Evolutionary conservation across 306 rosid genomes (phyloP).

Genomic region (Crotalaria pallida): DNA sequence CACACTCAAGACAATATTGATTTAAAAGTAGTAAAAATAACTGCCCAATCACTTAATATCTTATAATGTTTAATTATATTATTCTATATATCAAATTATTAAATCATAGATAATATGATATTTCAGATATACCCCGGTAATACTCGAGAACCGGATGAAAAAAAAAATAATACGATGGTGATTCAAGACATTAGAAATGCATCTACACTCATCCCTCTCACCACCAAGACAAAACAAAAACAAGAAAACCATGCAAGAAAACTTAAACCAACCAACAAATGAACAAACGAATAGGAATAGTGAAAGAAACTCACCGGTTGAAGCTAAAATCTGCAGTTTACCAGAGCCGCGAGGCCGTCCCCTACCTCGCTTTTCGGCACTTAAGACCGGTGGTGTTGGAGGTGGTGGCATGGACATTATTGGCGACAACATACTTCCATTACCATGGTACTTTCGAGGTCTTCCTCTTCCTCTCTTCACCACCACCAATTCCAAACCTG

Average conservation of each 20-base stretch:
- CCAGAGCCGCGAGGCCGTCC: slow-evolving; percentile 64
- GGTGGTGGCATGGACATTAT: background rate
- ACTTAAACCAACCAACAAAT: background rate
- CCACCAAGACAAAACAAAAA: background rate
- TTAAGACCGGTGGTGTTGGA: background rate
- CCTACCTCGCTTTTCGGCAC: slow-evolving; percentile 16
- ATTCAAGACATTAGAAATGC: too few species aligned
- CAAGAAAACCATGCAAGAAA: background rate
- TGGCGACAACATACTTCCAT: background rate
- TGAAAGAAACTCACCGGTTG: slow-evolving; percentile 33
- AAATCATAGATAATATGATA: too few species aligned
- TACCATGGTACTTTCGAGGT: slow-evolving; percentile 30
- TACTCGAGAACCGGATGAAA: too few species aligned
- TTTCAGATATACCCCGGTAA: too few species aligned
- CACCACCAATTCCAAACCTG: background rate
- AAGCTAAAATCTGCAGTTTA: slow-evolving; percentile 40
- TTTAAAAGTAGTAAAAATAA: too few species aligned
- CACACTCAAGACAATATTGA: too few species aligned
- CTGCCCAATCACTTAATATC: too few species aligned
- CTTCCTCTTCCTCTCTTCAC: slow-evolving; percentile 44
- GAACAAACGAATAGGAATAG: background rate
- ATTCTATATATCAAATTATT: too few species aligned
- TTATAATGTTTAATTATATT: too few species aligned
- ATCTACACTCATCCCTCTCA: background rate
- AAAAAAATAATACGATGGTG: too few species aligned